Base-by-base conservation (phyloP, 2,329 filamentous ascomycete species). In the Alternaria infectoria region DNA sequence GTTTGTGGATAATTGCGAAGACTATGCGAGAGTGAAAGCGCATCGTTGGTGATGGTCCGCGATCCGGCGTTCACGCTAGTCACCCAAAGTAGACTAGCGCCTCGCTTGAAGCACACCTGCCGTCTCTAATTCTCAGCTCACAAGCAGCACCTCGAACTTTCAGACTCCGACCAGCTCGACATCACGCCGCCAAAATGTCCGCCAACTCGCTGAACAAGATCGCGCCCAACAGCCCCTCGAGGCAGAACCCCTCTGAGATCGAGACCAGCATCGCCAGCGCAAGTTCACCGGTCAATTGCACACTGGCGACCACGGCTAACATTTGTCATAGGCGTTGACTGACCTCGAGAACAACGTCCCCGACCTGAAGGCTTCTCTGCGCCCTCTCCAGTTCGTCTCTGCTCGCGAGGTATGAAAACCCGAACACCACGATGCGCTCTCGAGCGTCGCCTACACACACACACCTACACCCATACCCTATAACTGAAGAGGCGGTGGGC, bases 271-370 rank as follows among this genome's bases (percentile, higher is more conserved):
- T 99, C 84, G 96, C 96, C 83, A 92, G 91, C 86, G 96, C 72
- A 91, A 86, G 96, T 75, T 49, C 51, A 45, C 49, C 59, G 9
- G n/a, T 25, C 50, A 23, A 60, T 63, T 47, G 62, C 44, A 32
- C 32, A 25, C 44, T 57, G 54, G 51, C 51, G 57, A 58, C 40
- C 46, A 23, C 57, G 57, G 21, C 72, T 75, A 64, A 74, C 71
- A 62, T 23, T 47, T 49, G 46, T 62, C 15, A 44, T 17, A 75
- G 72, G 73, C 96, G 86, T 93, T 99, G 96, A 91, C 88, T 69
- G 96, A 99, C 82, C 93, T 99, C 86, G 96, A 99, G 93, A 94
- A 90, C 88, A 97, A 97, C 91, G 97, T 96, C 82, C 88, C 93
- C 84, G 96, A 99, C 86, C 92, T 99, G 86, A 97, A 95, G 92